A percentile compares a stretch with the other conserved stretches of the same genome.
Evolutionary conservation across 1,284 basidiomycete species (phyloP).

Genomic region (Fomitiporia mediterranea): DNA sequence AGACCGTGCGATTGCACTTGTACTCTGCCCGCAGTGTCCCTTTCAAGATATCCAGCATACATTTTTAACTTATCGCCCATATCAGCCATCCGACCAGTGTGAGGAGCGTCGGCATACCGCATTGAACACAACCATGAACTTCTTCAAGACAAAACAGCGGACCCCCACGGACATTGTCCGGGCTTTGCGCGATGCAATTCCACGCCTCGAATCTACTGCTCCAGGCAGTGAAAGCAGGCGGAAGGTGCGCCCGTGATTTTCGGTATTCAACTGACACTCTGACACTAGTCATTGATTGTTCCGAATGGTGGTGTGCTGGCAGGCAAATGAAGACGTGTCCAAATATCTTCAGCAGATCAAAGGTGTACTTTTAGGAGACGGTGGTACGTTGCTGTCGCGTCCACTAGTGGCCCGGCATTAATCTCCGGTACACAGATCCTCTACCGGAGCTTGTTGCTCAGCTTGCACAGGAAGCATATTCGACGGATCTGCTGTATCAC

Average conservation of each 20-base stretch:
- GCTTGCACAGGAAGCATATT: slow-evolving; percentile 94
- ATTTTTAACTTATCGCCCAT: background rate
- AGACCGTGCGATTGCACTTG: background rate
- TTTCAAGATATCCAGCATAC: background rate
- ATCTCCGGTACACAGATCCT: slow-evolving; percentile 47
- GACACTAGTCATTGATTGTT: too few species aligned
- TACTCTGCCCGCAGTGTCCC: background rate
- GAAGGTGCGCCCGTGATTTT: slow-evolving; percentile 51
- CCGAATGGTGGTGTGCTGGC: slow-evolving; percentile 8
- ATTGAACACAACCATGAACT: slow-evolving; percentile 66
- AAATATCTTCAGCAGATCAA: slow-evolving; percentile 89
- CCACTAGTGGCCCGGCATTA: slow-evolving; percentile 7
- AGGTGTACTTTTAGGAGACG: slow-evolving; percentile 80
- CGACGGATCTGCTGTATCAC: slow-evolving; percentile 79
- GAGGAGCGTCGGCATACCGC: background rate
- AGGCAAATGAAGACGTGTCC: slow-evolving; percentile 87
- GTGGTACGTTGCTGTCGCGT: slow-evolving; percentile 46
- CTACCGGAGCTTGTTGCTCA: slow-evolving; percentile 86
- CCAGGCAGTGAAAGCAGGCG: slow-evolving; percentile 71
- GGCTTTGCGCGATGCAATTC: slow-evolving; percentile 73
- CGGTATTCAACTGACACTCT: too few species aligned
- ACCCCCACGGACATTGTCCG: slow-evolving; percentile 83
- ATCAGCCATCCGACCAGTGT: background rate
- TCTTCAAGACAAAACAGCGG: slow-evolving; percentile 88
- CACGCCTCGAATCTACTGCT: slow-evolving; percentile 67